These are phyloP conservation scores for Kurtzmaniella fragi DNA, from an alignment of 805 yeast species.

Conservation along the genomic window DNA sequence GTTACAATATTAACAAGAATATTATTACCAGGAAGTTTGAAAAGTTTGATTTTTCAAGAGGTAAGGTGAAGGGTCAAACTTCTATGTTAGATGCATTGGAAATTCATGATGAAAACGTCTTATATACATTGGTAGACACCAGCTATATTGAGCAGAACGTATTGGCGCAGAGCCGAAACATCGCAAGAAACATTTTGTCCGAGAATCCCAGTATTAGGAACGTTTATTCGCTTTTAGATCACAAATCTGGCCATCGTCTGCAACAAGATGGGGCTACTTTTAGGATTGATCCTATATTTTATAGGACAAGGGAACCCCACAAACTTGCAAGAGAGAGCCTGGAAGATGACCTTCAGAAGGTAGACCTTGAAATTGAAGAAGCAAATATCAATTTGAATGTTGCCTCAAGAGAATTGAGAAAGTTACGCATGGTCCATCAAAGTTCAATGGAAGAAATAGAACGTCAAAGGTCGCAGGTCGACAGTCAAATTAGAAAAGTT, in stretches of 20 bases:
- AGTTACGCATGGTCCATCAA: conserved; percentile 7
- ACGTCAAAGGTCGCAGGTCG: conserved; percentile 4
- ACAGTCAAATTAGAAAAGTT: conserved; percentile 7
- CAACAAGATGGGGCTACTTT: conserved; percentile 35
- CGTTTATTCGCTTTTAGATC: conserved; percentile 39
- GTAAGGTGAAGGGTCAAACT: conserved; percentile 36
- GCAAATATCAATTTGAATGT: conserved; percentile 11
- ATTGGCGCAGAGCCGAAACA: conserved; percentile 44
- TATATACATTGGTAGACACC: conserved; percentile 61
- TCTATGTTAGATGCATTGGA: conserved; percentile 60
- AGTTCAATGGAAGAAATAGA: conserved; percentile 11
- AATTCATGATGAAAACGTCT: conserved; percentile 49
- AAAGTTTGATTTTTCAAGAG: conserved; percentile 45
- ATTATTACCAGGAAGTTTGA: conserved; percentile 54
- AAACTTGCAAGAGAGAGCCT: conserved; percentile 22
- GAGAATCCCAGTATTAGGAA: conserved; percentile 23
- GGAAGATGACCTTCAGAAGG: conserved; percentile 10
- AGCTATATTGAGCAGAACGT: conserved; percentile 55
- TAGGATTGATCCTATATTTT: conserved; percentile 50
- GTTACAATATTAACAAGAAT: conserved; percentile 22
- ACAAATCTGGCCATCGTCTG: conserved; percentile 41
- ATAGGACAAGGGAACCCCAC: conserved; percentile 22
- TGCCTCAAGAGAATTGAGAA: conserved; percentile 12
- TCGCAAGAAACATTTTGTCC: conserved; percentile 41
- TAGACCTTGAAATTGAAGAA: conserved; percentile 11